Evolutionary conservation across 805 yeast genomes (phyloP).

Genomic region (Soucietia sequanensis): DNA sequence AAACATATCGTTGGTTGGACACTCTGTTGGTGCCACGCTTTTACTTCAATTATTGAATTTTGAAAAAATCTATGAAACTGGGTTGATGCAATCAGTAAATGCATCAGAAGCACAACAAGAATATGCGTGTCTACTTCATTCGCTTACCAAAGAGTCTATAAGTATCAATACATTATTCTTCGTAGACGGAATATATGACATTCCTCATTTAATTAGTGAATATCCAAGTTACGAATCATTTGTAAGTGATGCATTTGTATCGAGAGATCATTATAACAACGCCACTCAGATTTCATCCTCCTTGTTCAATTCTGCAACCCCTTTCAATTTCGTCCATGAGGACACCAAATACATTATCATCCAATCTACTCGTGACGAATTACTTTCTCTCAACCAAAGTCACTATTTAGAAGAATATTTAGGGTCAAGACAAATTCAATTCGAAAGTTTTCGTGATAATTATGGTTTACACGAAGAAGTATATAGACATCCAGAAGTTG

Average conservation of each 20-base stretch:
- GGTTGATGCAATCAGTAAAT: constrained; percentile 6
- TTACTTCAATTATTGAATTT: constrained; percentile 50
- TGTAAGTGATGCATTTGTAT: constrained; percentile 55
- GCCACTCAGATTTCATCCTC: constrained; percentile 27
- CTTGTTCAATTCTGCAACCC: neutral
- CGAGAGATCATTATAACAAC: constrained; percentile 13
- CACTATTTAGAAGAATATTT: constrained; percentile 36
- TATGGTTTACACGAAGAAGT: constrained; percentile 71
- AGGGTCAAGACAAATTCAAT: constrained; percentile 9
- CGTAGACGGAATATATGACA: constrained; percentile 71
- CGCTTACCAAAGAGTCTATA: neutral
- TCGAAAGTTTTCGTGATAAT: constrained; percentile 18
- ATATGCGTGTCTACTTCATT: no score
- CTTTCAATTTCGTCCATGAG: neutral
- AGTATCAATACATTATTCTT: constrained; percentile 24
- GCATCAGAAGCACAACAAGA: no score
- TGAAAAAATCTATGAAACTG: constrained; percentile 15
- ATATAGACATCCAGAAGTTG: constrained; percentile 42
- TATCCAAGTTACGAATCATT: constrained; percentile 59
- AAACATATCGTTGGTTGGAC: constrained; percentile 52
- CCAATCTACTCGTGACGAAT: constrained; percentile 69
- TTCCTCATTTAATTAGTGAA: constrained; percentile 50
- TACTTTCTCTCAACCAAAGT: constrained; percentile 54
- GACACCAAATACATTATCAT: constrained; percentile 35
- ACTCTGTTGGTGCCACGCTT: constrained; percentile 78